Evolutionary conservation across 768 basidiomycete species (phyloP), one percentile per base, ranked within the genome.

Genomic region (Lanmaoa rubissima): DNA sequence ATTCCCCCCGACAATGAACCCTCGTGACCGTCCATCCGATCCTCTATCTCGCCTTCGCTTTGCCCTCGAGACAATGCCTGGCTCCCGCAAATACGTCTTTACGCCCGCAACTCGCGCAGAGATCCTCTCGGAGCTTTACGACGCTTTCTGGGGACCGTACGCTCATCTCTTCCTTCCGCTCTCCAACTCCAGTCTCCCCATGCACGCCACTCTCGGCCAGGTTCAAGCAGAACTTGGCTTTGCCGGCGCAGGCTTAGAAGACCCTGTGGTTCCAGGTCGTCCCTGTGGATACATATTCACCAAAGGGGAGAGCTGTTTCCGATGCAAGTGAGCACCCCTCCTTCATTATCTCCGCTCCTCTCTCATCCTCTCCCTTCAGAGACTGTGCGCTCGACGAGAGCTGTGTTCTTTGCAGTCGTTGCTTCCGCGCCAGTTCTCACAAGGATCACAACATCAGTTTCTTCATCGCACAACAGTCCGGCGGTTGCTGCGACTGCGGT

Each of bases 401-500:
- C 62, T 95, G 90, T 64, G 93, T 97, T 12, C 77, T 98, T 28
- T 98, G 96, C 69, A 79, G 90, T 1, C 81, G 82, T 47, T 98
- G 97, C 72, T 98, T 95, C 74, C 87, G 91, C 63, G 82, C 89
- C 1, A 89, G 90, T n/a, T 80, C 88, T 54, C 96, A 98, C 68
- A 74, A 76, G 21, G 86, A 85, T 44, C 96, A 98, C 75, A 96
- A 93, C 61, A 86, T 98, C 63, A 88, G 89, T 57, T 95, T 98
- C 76, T 93, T 92, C 72, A 89, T 96, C 62, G 87, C 90, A 9
- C 91, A 92, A 55, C 94, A 97, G 63, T 87, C 90, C 0, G 90
- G 94, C 8, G 91, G 94, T 5, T 94, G 92, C 63, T 99, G 97
- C 68, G 94, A 98, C 72, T 98, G 96, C 64, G 94, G 94, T 16